Conservation (phyloP, 768 basidiomycete species). For the Coprinellus micaceus region DNA sequence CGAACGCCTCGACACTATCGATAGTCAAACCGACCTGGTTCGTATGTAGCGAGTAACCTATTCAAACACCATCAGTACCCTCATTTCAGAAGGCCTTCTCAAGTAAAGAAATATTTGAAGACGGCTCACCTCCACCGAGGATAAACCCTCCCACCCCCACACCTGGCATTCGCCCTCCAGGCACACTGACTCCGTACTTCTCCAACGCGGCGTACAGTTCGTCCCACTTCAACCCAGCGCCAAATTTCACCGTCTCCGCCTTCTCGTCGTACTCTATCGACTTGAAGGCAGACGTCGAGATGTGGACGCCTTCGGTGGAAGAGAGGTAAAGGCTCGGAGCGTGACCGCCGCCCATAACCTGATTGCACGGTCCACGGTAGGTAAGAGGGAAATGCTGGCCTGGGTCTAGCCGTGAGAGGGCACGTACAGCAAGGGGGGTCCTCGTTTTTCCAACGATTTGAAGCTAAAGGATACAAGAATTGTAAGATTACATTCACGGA, state of each 20-base stretch:
- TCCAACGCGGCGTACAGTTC: constrained; percentile 53
- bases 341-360: constrained; percentile 66
- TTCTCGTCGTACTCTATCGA: constrained; percentile 38
- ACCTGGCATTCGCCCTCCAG: constrained; percentile 56
- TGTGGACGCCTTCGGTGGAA: constrained; percentile 58
- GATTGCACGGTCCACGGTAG: too few species aligned
- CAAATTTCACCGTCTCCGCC: constrained; percentile 38
- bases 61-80: too few species aligned
- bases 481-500: too few species aligned
- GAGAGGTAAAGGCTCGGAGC: constrained; percentile 52
- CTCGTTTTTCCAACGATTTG: constrained; percentile 36
- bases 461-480: too few species aligned
- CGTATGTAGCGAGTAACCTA: constrained; percentile 61
- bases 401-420: too few species aligned
- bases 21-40: constrained; percentile 57
- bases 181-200: constrained; percentile 47
- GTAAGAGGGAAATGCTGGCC: too few species aligned
- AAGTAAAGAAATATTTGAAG: constrained; percentile 4
- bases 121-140: constrained; percentile 51
- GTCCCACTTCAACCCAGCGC: constrained; percentile 57
- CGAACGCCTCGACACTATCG: constrained; percentile 52
- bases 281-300: constrained; percentile 49
- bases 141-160: constrained; percentile 59
- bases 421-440: constrained; percentile 62
- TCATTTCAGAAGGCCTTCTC: too few species aligned